Base-by-base conservation (phyloP, 2,329 filamentous ascomycete species). In the Pezicula neosporulosa region DNA sequence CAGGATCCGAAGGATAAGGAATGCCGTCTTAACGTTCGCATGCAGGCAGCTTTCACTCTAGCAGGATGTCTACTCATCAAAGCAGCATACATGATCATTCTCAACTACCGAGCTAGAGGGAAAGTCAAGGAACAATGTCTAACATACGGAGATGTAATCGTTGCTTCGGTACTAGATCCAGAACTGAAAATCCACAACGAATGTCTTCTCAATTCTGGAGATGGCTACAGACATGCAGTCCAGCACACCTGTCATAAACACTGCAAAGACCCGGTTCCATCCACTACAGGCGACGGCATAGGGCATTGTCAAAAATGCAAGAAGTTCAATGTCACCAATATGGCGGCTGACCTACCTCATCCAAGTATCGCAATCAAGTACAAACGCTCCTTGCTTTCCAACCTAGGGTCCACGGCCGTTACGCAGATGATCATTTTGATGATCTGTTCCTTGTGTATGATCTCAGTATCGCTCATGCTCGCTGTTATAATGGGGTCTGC, bases 341-440 rank as follows among this genome's bases (percentile, higher is more conserved):
- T 53, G 47, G 52, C 56, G 13, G 55, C 59, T 4, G 53, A 58
- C 35, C 49, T 60, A 27, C 55, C 50, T n/a, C 58, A 59, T 48
- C 53, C 59, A n/a, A 58, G 44, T 33, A 56, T 58, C 16, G 52
- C 58, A 9, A 60, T 61, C 48, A 61, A 60, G 27, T 59, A 57
- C 47, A 60, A 59, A 38, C 39, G 49, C 8, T 60, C 58, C 1
- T 47, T 60, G 1, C 51, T 60, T 2, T 60, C 58, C 2, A 59
- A 57, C 18, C 51, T 59, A 4, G 56, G 58, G 1, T 52, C 51
- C 1, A 60, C 49, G 2, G 56, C 58, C 4, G 56, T 60, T 13
- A 50, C 47, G 1, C 56, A 60, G 18, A 57, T 60, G 56, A 49
- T 60, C 2, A 55, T 57, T 9, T 41, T 60, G 1, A 57, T 55